phyloP scores from a whole-genome alignment of 192 early-diverging fungal genomes.

The Diversispora epigaea region DNA sequence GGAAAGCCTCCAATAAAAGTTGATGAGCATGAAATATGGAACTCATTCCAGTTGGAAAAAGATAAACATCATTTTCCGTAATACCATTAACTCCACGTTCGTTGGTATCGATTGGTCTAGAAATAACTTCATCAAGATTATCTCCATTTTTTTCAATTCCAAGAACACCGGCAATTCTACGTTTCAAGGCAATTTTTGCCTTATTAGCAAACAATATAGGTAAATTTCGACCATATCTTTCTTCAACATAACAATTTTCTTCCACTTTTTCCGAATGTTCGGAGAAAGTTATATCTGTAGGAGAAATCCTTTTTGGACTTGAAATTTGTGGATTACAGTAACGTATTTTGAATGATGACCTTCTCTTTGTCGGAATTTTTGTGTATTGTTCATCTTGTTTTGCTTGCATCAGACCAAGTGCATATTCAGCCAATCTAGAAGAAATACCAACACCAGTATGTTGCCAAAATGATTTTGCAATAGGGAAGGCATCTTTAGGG shows the following conservation, averaged over 20 bases:
- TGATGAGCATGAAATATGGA: conserved; percentile 89
- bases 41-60: conserved; percentile 90
- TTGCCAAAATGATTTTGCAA: conserved; percentile 97
- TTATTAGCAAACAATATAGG: conserved; percentile 64
- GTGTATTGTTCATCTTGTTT: conserved; percentile 44
- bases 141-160: conserved; percentile 34
- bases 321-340: conserved; percentile 29
- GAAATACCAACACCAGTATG: conserved; percentile 89
- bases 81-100: conserved; percentile 58
- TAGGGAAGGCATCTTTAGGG: conserved; percentile 58
- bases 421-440: conserved; percentile 82
- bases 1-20: conserved; percentile 50
- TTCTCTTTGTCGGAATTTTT: conserved; percentile 24
- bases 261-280: conserved; percentile 39
- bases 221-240: conserved; percentile 91
- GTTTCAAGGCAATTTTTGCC: conserved; percentile 71
- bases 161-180: conserved; percentile 83
- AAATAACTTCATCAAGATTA: conserved; percentile 32
- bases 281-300: not conserved
- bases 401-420: conserved; percentile 67
- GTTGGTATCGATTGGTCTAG: conserved; percentile 41
- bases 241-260: conserved; percentile 77
- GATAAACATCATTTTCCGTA: conserved; percentile 77
- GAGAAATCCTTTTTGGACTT: conserved; percentile 9
- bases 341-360: conserved; percentile 33